A percentile compares a stretch with the other conserved stretches of the same genome.
These are phyloP conservation scores for Carpinus viminea DNA, from an alignment of 306 rosid species.

Conservation along the genomic window DNA sequence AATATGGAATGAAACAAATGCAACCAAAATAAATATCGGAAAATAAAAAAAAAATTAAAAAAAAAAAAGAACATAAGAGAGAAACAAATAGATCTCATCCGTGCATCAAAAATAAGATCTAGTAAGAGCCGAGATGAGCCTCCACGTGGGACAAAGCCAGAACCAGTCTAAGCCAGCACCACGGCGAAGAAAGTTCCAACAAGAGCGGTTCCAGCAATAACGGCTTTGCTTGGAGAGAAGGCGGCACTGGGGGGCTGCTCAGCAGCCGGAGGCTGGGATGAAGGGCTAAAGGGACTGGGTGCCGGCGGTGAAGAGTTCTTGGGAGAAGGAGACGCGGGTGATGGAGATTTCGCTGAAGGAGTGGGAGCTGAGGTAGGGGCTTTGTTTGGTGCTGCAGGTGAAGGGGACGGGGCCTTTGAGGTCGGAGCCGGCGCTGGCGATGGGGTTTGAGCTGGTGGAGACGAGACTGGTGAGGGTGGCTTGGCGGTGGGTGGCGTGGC, in stretches of 20 bases:
- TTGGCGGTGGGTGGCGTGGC: conserved; percentile 29
- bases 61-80: conserved; percentile 17
- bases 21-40: conserved; percentile 10
- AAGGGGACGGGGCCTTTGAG: conserved; percentile 21
- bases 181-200: conserved; percentile 62
- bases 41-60: not conserved
- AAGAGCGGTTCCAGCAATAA: conserved; percentile 57
- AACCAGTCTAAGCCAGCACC: conserved; percentile 50
- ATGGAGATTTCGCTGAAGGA: conserved; percentile 1
- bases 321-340: conserved; percentile 3
- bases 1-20: conserved; percentile 44
- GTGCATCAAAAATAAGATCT: conserved; percentile 44
- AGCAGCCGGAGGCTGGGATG: conserved; percentile 14
- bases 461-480: not conserved
- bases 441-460: conserved; percentile 29
- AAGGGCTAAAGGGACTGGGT: conserved; percentile 8
- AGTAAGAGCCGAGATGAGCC: conserved; percentile 14
- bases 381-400: conserved; percentile 33
- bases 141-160: conserved; percentile 42
- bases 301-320: conserved; percentile 17
- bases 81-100: conserved; percentile 58
- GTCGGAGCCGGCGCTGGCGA: conserved; percentile 30
- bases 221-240: conserved; percentile 44
- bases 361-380: conserved; percentile 25
- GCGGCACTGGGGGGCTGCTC: conserved; percentile 24